Evolutionary conservation across 2,329 filamentous ascomycete species (phyloP), one percentile per base, ranked within the genome.

Genomic region (Venturia nashicola): DNA sequence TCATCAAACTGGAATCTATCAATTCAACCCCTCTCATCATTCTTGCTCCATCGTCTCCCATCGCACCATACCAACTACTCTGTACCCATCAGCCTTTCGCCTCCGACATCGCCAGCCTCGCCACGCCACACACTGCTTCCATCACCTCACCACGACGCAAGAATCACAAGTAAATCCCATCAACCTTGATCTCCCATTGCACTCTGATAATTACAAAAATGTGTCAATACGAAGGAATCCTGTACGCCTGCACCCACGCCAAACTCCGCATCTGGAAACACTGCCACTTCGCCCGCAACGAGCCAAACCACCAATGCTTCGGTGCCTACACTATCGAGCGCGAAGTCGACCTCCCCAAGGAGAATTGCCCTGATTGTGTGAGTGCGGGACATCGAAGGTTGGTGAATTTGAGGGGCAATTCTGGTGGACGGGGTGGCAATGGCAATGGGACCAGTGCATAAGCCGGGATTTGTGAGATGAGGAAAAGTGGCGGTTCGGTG

Each of bases 271-370:
- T 89, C 39, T 84, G 86, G 70, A 85, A 83, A 32, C 82, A 90
- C 73, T 92, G 89, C 73, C 89, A 91, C 74, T 86, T 85, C 68
- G 87, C 88, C 6, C 85, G 89, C 65, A 90, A 89, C 71, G 85
- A 90, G 68, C 83, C 83, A 0, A 79, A 82, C 66, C 87, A 91
- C 71, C 79, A 84, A 68, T 91, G 89, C 73, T 83, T 83, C 67
- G 80, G 85, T 12, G 83, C 89, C 64, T 86, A 88, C 76, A 83
- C 83, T 46, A 79, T 89, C 65, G 76, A 73, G 67, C 81, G 84
- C 32, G 77, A 84, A 66, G 83, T 83, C 70, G 84, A 82, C 78
- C 77, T 79, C 39, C 84, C 86, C 70, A 74, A 72, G 5, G 77
- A 81, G 14, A 74, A 79, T 18, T 87, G 86, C 70, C 75, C 82